Evolutionary conservation across 768 basidiomycete species (phyloP), one percentile per base, ranked within the genome.

Genomic region (Phylloporus rhodoxanthus): DNA sequence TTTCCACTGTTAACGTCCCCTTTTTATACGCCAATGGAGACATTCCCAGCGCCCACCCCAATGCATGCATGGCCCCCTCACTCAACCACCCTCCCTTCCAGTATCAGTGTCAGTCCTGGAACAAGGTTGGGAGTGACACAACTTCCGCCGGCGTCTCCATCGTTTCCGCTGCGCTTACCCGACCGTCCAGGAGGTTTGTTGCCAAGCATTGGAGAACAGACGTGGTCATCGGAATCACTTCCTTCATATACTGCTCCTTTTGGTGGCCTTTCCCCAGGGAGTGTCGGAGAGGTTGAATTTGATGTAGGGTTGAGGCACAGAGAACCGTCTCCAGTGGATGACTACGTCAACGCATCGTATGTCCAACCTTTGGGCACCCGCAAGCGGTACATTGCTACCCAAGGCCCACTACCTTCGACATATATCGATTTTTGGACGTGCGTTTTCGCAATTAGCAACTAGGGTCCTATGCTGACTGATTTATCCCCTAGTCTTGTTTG

Each of bases 291-390:
- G 17, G 38, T 5, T 3, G 43, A 0, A 20, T 40, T 25, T 32
- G 48, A 50, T 20, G 3, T 15, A 8, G 39, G 41, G 28, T 26
- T 30, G 20, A 56, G 30, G n/a, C 57, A 45, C 39, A 43, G 52
- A 47, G 56, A 47, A 36, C 53, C 56, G 2, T 64, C 67, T 17
- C 79, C 82, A 28, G 79, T 78, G 36, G 85, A 86, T 55, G 94
- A 97, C 65, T 97, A 97, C 65, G 84, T 97, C 67, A 97, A 98
- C 63, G 95, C 95, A 9, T 95, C 91, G 25, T 88, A 85, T 60
- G 85, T 98, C 30, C 90, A 90, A 65, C 91, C 94, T 2, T 69
- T 91, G 17, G 85, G 85, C 2, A 94, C 94, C 1, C 74, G 69
- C 26, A 81, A 81, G 64, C 78, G 85, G 42, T 98, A 95, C 61